A percentile compares a stretch with the other conserved stretches of the same genome.
phyloP scores from a whole-genome alignment of 2,329 filamentous ascomycete genomes.

The Teratosphaeria zuluensis region DNA sequence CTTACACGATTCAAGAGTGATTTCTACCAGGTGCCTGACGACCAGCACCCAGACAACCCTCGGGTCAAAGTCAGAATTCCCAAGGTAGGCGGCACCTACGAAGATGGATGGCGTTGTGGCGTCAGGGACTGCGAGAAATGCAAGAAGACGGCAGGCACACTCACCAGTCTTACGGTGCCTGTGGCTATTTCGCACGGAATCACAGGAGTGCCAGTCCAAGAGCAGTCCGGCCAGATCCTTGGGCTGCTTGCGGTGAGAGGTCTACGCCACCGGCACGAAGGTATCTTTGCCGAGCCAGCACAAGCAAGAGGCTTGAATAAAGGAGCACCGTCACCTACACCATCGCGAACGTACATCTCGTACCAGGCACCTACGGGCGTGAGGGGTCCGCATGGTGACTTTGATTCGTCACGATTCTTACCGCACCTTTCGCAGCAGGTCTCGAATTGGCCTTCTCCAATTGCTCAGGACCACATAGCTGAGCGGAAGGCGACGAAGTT shows the following conservation, averaged over 20 bases:
- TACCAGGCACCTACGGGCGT: background rate
- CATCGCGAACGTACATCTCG: background rate
- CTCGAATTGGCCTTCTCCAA: background rate
- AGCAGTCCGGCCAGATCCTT: background rate
- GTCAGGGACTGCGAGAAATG: background rate
- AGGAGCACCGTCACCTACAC: background rate
- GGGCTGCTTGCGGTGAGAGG: background rate
- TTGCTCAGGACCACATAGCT: background rate
- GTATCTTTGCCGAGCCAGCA: background rate
- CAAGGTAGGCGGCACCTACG: background rate
- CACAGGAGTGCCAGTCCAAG: background rate
- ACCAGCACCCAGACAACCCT: background rate
- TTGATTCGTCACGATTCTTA: background rate
- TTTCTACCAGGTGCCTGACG: background rate
- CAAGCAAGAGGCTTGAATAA: background rate
- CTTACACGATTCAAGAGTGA: background rate
- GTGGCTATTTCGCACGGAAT: background rate
- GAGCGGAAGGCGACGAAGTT: background rate
- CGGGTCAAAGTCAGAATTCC: background rate
- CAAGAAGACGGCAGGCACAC: background rate
- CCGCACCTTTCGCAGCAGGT: background rate
- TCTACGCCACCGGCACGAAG: background rate
- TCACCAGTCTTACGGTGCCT: background rate
- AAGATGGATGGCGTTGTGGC: background rate
- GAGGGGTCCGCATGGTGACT: background rate